Percentiles rank a stretch among this genome's conserved stretches.
phyloP scores from a whole-genome alignment of 1,284 basidiomycete species.

The Fomitopsis betulina region DNA sequence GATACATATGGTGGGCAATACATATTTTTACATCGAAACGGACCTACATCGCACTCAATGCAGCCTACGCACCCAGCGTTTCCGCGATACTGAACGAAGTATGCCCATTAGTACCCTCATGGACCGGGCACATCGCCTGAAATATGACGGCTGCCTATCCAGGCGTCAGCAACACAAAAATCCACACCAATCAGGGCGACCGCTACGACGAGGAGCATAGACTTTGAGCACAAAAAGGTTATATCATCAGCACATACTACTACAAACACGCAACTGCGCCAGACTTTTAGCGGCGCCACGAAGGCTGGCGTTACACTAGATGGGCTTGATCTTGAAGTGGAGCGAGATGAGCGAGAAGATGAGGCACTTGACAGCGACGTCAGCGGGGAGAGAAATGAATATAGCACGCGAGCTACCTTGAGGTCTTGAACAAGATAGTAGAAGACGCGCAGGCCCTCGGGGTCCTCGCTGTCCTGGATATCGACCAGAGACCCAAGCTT shows the following conservation, averaged over 20 bases:
- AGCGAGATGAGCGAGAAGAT: conserved; percentile 97
- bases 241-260: neutral
- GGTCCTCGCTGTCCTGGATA: conserved; percentile 95
- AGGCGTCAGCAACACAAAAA: no score
- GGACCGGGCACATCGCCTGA: no score
- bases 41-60: no score
- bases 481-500: conserved; percentile 97
- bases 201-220: no score
- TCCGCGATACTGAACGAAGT: no score
- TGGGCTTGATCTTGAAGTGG: conserved; percentile 99
- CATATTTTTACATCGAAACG: no score
- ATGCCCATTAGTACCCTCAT: no score
- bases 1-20: no score
- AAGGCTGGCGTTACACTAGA: conserved; percentile 37
- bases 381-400: neutral
- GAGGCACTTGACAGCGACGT: conserved; percentile 65
- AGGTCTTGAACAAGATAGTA: conserved; percentile 98
- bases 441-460: conserved; percentile 96
- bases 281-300: neutral
- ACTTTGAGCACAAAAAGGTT: neutral
- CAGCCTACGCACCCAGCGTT: no score
- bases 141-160: no score
- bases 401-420: conserved; percentile 53
- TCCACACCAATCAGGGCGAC: no score
- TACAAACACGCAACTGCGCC: neutral